Conservation (phyloP, 2,329 filamentous ascomycete genomes). For the Phaeosphaeria sp. region DNA sequence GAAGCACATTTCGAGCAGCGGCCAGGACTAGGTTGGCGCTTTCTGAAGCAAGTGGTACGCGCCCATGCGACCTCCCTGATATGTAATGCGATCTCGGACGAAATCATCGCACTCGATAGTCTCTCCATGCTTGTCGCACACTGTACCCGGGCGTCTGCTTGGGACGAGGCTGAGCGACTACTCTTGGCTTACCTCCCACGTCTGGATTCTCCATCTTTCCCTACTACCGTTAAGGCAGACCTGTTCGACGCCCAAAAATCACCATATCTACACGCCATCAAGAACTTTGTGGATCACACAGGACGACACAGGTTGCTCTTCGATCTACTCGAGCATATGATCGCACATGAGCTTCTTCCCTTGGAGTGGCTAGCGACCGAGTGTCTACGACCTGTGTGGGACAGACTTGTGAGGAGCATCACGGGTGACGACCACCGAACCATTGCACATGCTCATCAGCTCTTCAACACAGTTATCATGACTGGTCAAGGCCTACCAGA, state of each 20-base stretch:
- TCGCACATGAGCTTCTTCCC: slow-evolving; percentile 42
- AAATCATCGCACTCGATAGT: slow-evolving; percentile 32
- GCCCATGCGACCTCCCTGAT: slow-evolving; percentile 50
- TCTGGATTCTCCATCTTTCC: slow-evolving; percentile 31
- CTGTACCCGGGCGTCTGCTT: slow-evolving; percentile 39
- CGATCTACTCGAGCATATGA: slow-evolving; percentile 41
- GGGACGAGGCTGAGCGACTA: slow-evolving; percentile 45
- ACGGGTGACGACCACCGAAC: slow-evolving; percentile 36
- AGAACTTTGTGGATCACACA: slow-evolving; percentile 34
- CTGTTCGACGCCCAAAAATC: slow-evolving; percentile 35
- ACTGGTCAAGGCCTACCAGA: slow-evolving; percentile 39
- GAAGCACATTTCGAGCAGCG: slow-evolving; percentile 44
- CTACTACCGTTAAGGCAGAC: slow-evolving; percentile 31
- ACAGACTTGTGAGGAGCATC: slow-evolving; percentile 40
- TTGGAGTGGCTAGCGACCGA: slow-evolving; percentile 49
- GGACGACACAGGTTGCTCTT: slow-evolving; percentile 43
- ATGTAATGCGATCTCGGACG: slow-evolving; percentile 44
- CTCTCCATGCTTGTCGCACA: slow-evolving; percentile 35
- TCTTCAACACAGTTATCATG: slow-evolving; percentile 39
- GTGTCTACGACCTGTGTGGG: slow-evolving; percentile 44
- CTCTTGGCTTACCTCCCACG: slow-evolving; percentile 34
- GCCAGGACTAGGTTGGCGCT: slow-evolving; percentile 45
- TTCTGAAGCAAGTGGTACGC: slow-evolving; percentile 49
- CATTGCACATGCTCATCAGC: slow-evolving; percentile 30
- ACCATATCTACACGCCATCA: slow-evolving; percentile 34